Percentiles rank a stretch among this genome's conserved stretches.
Evolutionary conservation across 2,329 filamentous ascomycete genomes (phyloP).

Genomic region (Venturia carpophila): DNA sequence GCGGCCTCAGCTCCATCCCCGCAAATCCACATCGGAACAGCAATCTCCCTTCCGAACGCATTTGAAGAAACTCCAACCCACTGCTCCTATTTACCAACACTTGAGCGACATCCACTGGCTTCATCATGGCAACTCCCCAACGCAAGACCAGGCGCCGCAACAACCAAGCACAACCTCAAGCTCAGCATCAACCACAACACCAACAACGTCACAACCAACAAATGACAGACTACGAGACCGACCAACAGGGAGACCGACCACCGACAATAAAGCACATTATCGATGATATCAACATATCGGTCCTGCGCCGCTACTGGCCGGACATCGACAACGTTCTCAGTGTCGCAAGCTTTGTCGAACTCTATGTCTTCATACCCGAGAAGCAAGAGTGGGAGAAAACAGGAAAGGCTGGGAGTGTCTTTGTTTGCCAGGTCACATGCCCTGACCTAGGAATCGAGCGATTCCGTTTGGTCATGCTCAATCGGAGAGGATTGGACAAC

Average conservation of each 20-base stretch:
- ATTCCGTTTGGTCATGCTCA: conserved; percentile 40
- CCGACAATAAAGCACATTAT: conserved; percentile 50
- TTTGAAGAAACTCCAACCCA: not conserved
- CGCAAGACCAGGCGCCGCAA: conserved; percentile 4
- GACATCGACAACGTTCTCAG: conserved; percentile 65
- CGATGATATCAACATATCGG: conserved; percentile 78
- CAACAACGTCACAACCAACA: conserved; percentile 7
- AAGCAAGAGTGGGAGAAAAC: conserved; percentile 73
- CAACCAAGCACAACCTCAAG: conserved; percentile 13
- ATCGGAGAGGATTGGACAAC: conserved; percentile 42
- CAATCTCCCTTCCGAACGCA: too few species aligned
- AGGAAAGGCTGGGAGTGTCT: conserved; percentile 78
- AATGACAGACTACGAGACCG: conserved; percentile 57
- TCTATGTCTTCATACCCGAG: conserved; percentile 68
- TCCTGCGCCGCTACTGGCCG: conserved; percentile 74
- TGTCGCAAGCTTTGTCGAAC: conserved; percentile 75
- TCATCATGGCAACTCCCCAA: conserved; percentile 1
- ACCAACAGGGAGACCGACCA: conserved; percentile 28
- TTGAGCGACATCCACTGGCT: not conserved
- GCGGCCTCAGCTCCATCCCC: too few species aligned
- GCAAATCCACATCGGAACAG: too few species aligned
- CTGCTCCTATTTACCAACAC: not conserved
- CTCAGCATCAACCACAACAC: conserved; percentile 19
- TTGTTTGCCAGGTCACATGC: conserved; percentile 60
- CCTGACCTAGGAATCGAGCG: conserved; percentile 32